Evolutionary conservation across 148 eudicot genomes (phyloP).

Genomic region (Cornus florida): DNA sequence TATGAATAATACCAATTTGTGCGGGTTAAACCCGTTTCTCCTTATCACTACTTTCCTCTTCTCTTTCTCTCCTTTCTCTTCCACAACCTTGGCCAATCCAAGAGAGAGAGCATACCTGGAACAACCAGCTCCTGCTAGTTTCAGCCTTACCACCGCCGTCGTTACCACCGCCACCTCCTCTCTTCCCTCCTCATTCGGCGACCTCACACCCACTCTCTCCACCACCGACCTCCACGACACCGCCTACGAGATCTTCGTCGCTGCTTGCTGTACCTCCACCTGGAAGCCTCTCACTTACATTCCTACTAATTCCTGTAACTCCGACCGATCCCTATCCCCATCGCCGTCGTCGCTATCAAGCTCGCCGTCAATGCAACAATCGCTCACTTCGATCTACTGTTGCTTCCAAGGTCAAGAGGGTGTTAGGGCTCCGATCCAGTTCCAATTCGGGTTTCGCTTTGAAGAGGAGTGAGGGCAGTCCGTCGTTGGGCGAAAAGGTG

Average conservation of each 20-base stretch:
- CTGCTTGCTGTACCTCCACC: slow-evolving; percentile 77
- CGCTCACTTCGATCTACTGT: too few species aligned
- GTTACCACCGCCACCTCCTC: slow-evolving; percentile 21
- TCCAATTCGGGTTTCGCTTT: slow-evolving; percentile 42
- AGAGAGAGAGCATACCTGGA: too few species aligned
- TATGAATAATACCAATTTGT: too few species aligned
- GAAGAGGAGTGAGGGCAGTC: slow-evolving; percentile 37
- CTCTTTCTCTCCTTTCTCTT: too few species aligned
- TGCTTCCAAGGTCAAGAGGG: too few species aligned
- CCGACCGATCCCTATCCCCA: slow-evolving; percentile 18
- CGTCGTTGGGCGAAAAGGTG: slow-evolving; percentile 25
- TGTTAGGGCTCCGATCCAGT: slow-evolving; percentile 74
- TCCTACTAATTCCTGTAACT: slow-evolving; percentile 15
- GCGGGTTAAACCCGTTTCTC: too few species aligned
- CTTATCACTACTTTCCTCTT: too few species aligned
- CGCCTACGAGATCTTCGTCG: slow-evolving; percentile 91
- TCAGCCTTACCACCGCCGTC: slow-evolving; percentile 17
- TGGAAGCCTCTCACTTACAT: slow-evolving; percentile 59
- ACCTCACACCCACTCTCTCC: too few species aligned
- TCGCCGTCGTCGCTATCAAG: slow-evolving; percentile 28
- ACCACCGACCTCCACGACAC: slow-evolving; percentile 69
- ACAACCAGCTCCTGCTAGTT: slow-evolving; percentile 29
- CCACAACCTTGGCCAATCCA: too few species aligned
- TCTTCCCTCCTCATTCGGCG: slow-evolving; percentile 74
- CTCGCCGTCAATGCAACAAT: too few species aligned